Conservation (phyloP, 768 basidiomycete species). For the Trametes cingulata region DNA sequence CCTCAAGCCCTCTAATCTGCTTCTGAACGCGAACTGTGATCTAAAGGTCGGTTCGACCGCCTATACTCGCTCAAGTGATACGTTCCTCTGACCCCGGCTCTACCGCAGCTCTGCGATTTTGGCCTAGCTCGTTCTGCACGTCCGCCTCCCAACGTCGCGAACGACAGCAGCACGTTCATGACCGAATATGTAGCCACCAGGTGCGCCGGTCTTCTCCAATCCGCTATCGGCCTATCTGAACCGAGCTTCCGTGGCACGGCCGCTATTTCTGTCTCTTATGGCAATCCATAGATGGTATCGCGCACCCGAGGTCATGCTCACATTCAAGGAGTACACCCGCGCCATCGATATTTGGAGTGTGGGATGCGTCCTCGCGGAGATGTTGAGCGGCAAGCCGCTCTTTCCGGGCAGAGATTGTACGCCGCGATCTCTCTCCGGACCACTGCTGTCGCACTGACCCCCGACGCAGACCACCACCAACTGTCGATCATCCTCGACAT, state of each 20-base stretch:
- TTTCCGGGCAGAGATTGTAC: conserved; percentile 95
- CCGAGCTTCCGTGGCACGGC: background rate
- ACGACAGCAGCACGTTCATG: conserved; percentile 81
- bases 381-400: conserved; percentile 87
- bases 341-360: conserved; percentile 89
- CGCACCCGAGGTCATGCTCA: conserved; percentile 97
- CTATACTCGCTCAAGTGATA: background rate
- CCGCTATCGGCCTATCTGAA: conserved; percentile 12
- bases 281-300: conserved; percentile 78
- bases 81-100: background rate
- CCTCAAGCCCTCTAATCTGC: conserved; percentile 93
- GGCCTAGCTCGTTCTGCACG: conserved; percentile 81
- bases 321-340: conserved; percentile 92
- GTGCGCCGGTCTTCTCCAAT: conserved; percentile 37
- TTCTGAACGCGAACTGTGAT: conserved; percentile 96
- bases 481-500: conserved; percentile 90
- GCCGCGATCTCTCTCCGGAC: conserved; percentile 29
- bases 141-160: conserved; percentile 69
- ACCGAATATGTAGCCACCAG: conserved; percentile 96
- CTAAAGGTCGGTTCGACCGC: conserved; percentile 63
- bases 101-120: conserved; percentile 76
- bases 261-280: background rate
- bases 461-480: conserved; percentile 76
- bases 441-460: background rate
- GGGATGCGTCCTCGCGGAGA: conserved; percentile 86